Evolutionary conservation across 179 eudicot species (phyloP), one percentile per base, ranked within the genome.

Genomic region (Nepenthes alata): DNA sequence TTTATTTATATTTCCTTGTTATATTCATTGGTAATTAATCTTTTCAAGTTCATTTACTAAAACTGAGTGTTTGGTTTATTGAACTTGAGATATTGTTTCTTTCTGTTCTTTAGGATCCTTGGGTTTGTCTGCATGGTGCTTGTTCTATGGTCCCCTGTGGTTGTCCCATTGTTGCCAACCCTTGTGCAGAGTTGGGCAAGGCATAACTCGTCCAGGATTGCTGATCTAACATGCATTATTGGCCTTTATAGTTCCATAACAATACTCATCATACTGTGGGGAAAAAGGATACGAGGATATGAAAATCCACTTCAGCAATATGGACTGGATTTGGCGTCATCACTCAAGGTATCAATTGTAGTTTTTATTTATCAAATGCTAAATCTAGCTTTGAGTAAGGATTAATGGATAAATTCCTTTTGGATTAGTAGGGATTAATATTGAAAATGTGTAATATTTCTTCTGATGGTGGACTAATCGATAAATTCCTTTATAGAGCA

Each of bases 141-240:
- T 73, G 83, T 94, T 60, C 72, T 94, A 59, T 94, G 99, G 99
- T 80, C 99, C 37, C 99, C 99, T 6, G 76, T 90, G 61, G 73
- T 82, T 71, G 68, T 94, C 70, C 99, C 97, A 5, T 55, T 90
- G 72, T 75, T 94, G 72, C 97, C 99, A 35, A 68, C 94, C 54
- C 80, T 94, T 59, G 75, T 94, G 60, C 83, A 78, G 58, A 80
- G 75, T 69, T 85, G 95, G 91, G 73, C 83, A 25, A 78, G 86
- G 47, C 77, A 71, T 11, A 77, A 44, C 59, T 75, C 97, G 55
- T 73, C 84, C 47, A 77, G 67, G 69, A 58, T 82, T 59, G 80
- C 77, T n/a, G 94, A 90, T 80, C 75, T 89, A 39, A 76, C 80
- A 75, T 90, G 99, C 71, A 66, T 85, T 69, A 60, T 77, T 70